Base-by-base conservation (phyloP, 768 basidiomycete species). In the Mycena maculata region DNA sequence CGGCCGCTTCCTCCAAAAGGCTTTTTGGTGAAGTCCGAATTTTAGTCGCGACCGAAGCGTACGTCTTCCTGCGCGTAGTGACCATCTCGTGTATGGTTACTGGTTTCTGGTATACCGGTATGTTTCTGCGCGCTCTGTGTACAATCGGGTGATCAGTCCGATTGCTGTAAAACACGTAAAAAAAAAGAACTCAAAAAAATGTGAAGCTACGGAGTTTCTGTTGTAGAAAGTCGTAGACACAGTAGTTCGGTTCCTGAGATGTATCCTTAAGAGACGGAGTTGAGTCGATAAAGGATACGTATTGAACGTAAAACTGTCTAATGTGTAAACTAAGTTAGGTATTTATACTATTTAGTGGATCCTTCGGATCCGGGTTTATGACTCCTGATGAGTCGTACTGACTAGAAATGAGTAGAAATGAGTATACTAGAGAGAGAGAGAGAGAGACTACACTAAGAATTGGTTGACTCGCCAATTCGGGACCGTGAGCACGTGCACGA, bases 131-230 rank as follows among this genome's bases (percentile, higher is more conserved):
- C 39, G 25, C 20, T 56, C 3, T 50, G 10, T 22, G 11, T 44
- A 13, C 36, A 59, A 59, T 48, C 58, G 58, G 58, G 58, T 59
- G 58, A 59, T 59, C 58, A 59, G 45, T 59, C 58, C 58, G 45
- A 59, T 49, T 59, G 42, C 6, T 45, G n/a, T 33, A 33, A 31
- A 44, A 44, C 30, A 44, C n/a, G 42, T 36, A 28, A 57, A 45
- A 57, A 57, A 57, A 31, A 4, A 48, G 31, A 39, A 59, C 58
- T 44, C 42, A 31, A 58, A 36, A 36, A 36, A 36, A 36, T 42
- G 41, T 42, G 41, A 42, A n/a, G 41, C 41, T 42, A 42, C 47
- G 47, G 47, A 25, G 47, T 48, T 48, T 48, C 47, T 48, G 6
- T 48, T 48, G 47, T 6, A 48, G 47, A 48, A 23, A 48, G 47